phyloP scores from a whole-genome alignment of 1,139 yeast species.

The Hansenula sp. region DNA sequence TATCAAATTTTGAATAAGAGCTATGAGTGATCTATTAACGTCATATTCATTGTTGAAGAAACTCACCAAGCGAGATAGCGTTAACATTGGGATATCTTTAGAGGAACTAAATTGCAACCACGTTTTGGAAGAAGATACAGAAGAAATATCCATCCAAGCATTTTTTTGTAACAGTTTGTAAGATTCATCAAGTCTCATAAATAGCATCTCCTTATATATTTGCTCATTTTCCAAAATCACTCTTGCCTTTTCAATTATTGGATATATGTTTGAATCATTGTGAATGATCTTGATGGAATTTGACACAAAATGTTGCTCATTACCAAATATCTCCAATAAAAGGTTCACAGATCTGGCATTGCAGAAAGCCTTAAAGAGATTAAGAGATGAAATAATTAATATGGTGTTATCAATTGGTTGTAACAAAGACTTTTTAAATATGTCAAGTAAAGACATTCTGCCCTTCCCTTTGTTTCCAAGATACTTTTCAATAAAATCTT shows the following conservation, averaged over 20 bases:
- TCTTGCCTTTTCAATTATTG: not conserved
- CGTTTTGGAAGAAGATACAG: not conserved
- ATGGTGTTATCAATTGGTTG: not conserved
- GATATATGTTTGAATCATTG: no score
- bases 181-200: not conserved
- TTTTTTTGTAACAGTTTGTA: not conserved
- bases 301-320: not conserved
- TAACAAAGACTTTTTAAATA: not conserved
- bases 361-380: not conserved
- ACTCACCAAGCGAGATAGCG: not conserved
- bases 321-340: not conserved
- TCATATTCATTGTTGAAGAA: slow-evolving; percentile 1
- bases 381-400: not conserved
- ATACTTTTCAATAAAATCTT: slow-evolving; percentile 2
- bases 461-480: not conserved
- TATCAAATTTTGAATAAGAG: not conserved
- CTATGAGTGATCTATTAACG: not conserved
- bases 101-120: slow-evolving; percentile 1
- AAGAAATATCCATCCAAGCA: not conserved
- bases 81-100: not conserved
- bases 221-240: not conserved
- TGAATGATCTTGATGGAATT: no score
- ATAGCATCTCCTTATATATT: not conserved
- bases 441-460: not conserved
- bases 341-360: not conserved